phyloP scores from a whole-genome alignment of 2,329 filamentous ascomycete genomes.

The Clathrospora elynae region DNA sequence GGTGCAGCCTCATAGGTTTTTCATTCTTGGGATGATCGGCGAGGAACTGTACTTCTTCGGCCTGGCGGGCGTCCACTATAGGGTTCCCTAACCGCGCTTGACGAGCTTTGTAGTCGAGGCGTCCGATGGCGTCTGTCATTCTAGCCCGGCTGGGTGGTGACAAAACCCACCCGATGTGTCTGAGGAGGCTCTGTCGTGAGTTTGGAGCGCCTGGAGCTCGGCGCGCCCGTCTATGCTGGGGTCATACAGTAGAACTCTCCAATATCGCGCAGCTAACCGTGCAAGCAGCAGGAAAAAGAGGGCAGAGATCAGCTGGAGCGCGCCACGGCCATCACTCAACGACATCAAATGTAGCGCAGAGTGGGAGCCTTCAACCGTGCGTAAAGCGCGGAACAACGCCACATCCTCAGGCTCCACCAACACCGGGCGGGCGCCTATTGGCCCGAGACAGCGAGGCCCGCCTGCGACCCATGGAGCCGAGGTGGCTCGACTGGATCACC shows the following conservation, averaged over 20 bases:
- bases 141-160: conserved; percentile 11
- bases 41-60: conserved; percentile 23
- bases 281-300: conserved; percentile 11
- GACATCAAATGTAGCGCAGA: conserved; percentile 9
- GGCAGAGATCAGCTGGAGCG: conserved; percentile 31
- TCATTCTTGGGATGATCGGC: conserved; percentile 32
- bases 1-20: too few species aligned
- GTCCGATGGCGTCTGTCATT: conserved; percentile 29
- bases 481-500: conserved; percentile 41
- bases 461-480: conserved; percentile 29
- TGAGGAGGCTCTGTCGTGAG: conserved; percentile 6
- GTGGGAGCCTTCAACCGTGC: conserved; percentile 12
- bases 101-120: conserved; percentile 17
- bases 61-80: conserved; percentile 7
- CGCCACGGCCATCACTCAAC: conserved; percentile 14
- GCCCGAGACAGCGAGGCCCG: conserved; percentile 20
- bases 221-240: conserved; percentile 22
- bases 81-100: conserved; percentile 18
- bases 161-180: conserved; percentile 4
- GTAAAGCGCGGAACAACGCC: conserved; percentile 24
- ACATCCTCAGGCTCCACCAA: conserved; percentile 23
- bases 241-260: conserved; percentile 13
- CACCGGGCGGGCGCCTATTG: conserved; percentile 21
- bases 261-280: conserved; percentile 16
- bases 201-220: conserved; percentile 20